Base-by-base conservation (phyloP, 495 filamentous ascomycete species). In the Hypomontagnella monticulosa region DNA sequence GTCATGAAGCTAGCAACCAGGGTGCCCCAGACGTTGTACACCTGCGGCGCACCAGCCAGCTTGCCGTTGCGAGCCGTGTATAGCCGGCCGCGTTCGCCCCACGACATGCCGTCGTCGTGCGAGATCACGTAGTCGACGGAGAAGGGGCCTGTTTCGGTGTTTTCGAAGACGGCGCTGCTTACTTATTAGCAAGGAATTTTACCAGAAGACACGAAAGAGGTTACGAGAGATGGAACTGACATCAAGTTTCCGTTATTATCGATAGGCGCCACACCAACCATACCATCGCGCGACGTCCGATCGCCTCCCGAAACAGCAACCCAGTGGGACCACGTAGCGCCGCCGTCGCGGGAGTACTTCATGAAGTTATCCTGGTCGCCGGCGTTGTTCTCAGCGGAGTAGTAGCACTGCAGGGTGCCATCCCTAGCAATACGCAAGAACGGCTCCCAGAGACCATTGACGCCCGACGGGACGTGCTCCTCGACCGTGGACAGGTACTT, bases 1-100 rank as follows among this genome's bases (percentile, higher is more conserved):
- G 86, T 89, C 83, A 87, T 85, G 66, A 89, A 89, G 32, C 83
- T 82, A 0, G 79, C 79, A 1, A 84, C 85, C 48, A 90, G 53
- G 1, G 79, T 83, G 7, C 83, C 84, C 37, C 88, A 85, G 0
- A 81, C 84, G 9, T 82, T 82, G 12, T 79, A 71, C 27, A 90
- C 81, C 66, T 87, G 83, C 32, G 87, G 87, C 16, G 87, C 82
- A 1, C 55, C 61, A 12, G 68, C 68, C 16, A 63, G 16, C 42
- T 62, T 62, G 12, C 77, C 74, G 2, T 78, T 78, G 0, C 63
- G 71, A 0, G 78, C 77, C 3, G 78, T 80, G 66, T 84, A 88
- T 0, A 88, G 77, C 10, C 74, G 69, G 41, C 80, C 78, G 4
- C 85, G 76, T 59, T 78, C 58, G n/a, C 77, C 78, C 86, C 85